Conservation (phyloP, 2,329 filamentous ascomycete genomes). For the Ascochyta pisi region DNA sequence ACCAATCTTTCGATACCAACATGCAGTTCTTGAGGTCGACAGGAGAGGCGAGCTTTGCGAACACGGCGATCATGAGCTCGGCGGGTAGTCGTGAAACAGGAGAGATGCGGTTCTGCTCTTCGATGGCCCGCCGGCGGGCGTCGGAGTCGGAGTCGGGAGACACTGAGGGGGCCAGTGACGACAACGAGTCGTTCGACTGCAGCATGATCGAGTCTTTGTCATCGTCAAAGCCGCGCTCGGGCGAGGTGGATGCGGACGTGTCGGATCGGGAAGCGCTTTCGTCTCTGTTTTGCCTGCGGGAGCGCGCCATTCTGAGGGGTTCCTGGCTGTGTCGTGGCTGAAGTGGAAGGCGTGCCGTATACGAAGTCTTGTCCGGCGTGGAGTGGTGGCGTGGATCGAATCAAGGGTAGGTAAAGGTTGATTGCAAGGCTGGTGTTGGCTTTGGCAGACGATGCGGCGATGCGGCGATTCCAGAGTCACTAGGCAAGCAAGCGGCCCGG, state of each 20-base stretch:
- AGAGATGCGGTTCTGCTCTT: slow-evolving; percentile 72
- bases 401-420: not conserved
- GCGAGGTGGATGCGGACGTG: slow-evolving; percentile 75
- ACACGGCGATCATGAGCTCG: slow-evolving; percentile 93
- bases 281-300: slow-evolving; percentile 42
- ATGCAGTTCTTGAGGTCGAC: slow-evolving; percentile 85
- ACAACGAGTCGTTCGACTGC: slow-evolving; percentile 87
- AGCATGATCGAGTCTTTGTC: slow-evolving; percentile 92
- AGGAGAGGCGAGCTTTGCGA: slow-evolving; percentile 79
- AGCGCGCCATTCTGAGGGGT: slow-evolving; percentile 38
- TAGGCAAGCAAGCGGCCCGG: not conserved
- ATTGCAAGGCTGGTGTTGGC: not conserved
- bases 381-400: not conserved
- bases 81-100: slow-evolving; percentile 87
- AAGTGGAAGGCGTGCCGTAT: not conserved
- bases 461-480: slow-evolving; percentile 6
- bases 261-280: slow-evolving; percentile 48
- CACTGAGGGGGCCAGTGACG: slow-evolving; percentile 82
- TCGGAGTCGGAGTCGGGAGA: slow-evolving; percentile 79
- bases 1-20: slow-evolving; percentile 94
- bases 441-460: not conserved
- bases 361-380: not conserved
- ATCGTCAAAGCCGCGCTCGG: slow-evolving; percentile 78
- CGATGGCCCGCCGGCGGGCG: slow-evolving; percentile 61
- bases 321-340: not conserved